Conservation (phyloP, 306 rosid genomes). For the Adenanthera pavonina region DNA sequence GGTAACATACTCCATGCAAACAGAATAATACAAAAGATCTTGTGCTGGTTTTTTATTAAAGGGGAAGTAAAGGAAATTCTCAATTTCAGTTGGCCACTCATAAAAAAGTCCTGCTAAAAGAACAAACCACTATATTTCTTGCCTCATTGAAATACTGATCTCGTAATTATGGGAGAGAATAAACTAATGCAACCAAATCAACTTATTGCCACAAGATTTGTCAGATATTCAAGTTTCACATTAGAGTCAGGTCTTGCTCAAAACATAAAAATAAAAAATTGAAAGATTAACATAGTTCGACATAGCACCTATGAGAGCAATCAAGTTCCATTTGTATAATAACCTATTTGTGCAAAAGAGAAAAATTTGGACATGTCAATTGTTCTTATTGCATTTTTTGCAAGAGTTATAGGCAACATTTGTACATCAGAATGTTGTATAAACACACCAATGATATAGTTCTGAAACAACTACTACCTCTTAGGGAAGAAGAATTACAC, state of each 20-base stretch:
- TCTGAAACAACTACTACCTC: not conserved
- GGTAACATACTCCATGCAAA: not conserved
- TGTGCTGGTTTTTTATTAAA: no score
- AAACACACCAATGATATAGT: not conserved
- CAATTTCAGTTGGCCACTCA: not conserved
- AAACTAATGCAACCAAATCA: not conserved
- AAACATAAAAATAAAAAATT: not conserved
- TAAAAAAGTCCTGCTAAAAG: not conserved
- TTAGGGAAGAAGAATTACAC: not conserved
- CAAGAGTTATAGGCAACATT: not conserved
- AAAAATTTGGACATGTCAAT: not conserved
- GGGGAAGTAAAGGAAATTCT: not conserved
- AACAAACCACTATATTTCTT: not conserved
- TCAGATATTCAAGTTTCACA: not conserved
- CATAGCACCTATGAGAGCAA: not conserved
- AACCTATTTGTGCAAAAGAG: not conserved
- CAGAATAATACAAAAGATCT: not conserved
- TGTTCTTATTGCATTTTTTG: not conserved
- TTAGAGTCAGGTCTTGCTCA: not conserved
- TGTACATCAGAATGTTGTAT: not conserved
- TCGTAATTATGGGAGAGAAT: not conserved
- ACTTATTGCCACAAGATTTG: not conserved
- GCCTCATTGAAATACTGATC: not conserved
- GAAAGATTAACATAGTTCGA: not conserved
- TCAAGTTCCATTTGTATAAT: not conserved